These are phyloP conservation scores for Sphaerulina musiva DNA, from an alignment of 2,329 filamentous ascomycete genomes.

Conservation along the genomic window DNA sequence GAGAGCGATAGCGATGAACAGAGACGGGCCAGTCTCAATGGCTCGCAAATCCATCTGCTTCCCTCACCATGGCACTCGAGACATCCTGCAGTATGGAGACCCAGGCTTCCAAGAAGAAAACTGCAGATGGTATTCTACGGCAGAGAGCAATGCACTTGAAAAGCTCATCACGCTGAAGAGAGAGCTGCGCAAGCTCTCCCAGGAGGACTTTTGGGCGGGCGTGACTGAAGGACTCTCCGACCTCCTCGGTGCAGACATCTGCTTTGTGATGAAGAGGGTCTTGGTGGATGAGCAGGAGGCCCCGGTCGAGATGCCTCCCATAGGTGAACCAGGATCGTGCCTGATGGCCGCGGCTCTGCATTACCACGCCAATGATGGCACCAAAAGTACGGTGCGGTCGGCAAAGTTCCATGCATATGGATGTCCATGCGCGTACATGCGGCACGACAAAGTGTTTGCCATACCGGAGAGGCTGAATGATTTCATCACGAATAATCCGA, in stretches of 20 bases:
- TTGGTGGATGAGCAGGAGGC: constrained; percentile 53
- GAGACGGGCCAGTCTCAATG: constrained; percentile 10
- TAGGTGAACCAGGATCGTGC: constrained; percentile 56
- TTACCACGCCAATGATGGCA: constrained; percentile 52
- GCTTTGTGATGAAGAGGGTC: constrained; percentile 61
- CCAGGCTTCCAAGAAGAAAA: constrained; percentile 24
- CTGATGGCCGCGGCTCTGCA: constrained; percentile 61
- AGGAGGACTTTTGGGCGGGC: constrained; percentile 57
- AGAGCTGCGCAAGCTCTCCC: constrained; percentile 47
- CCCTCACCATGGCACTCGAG: constrained; percentile 24
- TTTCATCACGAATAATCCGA: constrained; percentile 56
- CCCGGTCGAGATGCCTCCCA: constrained; percentile 54
- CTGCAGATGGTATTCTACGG: constrained; percentile 24
- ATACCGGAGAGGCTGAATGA: constrained; percentile 57
- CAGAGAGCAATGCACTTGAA: constrained; percentile 57
- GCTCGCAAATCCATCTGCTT: constrained; percentile 28
- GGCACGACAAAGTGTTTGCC: constrained; percentile 63
- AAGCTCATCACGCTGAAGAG: constrained; percentile 54
- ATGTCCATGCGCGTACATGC: constrained; percentile 62
- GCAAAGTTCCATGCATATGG: constrained; percentile 60
- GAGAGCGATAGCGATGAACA: constrained; percentile 9
- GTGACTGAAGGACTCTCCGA: constrained; percentile 59
- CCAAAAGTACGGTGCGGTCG: constrained; percentile 51
- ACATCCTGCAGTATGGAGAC: constrained; percentile 24
- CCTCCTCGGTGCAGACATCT: constrained; percentile 59